Evolutionary conservation across 352 stramenopile genomes (phyloP).

Genomic region (Globisporangium middletonii): DNA sequence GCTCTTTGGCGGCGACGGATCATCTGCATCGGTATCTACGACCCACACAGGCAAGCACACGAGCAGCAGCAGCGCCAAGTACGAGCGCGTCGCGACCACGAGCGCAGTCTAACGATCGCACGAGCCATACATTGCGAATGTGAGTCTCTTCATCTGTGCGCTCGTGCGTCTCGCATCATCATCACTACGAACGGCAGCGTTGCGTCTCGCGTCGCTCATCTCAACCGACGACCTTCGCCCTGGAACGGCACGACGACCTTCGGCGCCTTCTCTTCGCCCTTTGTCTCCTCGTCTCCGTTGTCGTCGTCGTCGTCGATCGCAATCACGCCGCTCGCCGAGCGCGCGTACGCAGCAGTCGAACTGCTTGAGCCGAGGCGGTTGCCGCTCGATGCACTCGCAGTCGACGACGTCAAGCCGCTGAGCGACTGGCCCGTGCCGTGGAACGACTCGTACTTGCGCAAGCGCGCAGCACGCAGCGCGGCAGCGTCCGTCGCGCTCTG

Average conservation of each 20-base stretch:
- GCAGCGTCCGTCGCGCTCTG: constrained; percentile 55
- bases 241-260: constrained; percentile 51
- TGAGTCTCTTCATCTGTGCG: too few relatives aligned
- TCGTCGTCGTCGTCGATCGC: constrained; percentile 1
- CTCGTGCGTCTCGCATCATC: background rate
- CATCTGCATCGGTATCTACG: background rate
- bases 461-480: constrained; percentile 51
- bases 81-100: background rate
- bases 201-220: constrained; percentile 19
- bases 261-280: constrained; percentile 23
- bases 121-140: too few relatives aligned
- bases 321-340: constrained; percentile 9
- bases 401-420: constrained; percentile 41
- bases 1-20: constrained; percentile 27
- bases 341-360: constrained; percentile 3
- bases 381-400: constrained; percentile 7
- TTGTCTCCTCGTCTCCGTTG: constrained; percentile 36
- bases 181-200: background rate
- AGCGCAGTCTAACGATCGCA: background rate
- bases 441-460: constrained; percentile 82
- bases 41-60: too few relatives aligned
- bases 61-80: background rate
- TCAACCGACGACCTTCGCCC: constrained; percentile 50
- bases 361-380: constrained; percentile 21
- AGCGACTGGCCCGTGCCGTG: constrained; percentile 78